A percentile compares a stretch with the other conserved stretches of the same genome.
These are phyloP conservation scores for Solanum acaule DNA, from an alignment of 257 asterid genomes.

Conservation along the genomic window DNA sequence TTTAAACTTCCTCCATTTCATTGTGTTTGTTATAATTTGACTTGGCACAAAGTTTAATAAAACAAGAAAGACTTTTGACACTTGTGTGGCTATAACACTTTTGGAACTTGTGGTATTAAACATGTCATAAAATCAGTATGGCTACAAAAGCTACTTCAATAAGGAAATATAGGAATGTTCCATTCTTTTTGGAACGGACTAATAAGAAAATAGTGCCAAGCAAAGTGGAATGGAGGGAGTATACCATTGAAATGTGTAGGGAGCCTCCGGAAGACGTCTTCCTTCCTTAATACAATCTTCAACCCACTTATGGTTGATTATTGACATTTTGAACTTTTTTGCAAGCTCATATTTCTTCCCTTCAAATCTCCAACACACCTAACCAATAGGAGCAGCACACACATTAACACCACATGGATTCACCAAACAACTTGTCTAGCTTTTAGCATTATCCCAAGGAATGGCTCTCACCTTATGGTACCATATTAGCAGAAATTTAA, in stretches of 20 bases:
- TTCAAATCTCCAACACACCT: constrained; percentile 39
- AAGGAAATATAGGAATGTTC: not conserved
- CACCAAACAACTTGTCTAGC: constrained; percentile 39
- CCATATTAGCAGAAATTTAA: not conserved
- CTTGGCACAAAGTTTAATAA: not conserved
- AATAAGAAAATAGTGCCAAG: not conserved
- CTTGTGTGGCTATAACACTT: not conserved
- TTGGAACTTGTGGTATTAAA: not conserved
- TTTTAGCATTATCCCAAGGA: not conserved
- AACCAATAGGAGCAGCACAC: constrained; percentile 45
- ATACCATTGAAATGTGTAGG: constrained; percentile 54
- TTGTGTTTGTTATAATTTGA: not conserved
- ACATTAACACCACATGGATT: constrained; percentile 27
- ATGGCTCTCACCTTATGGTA: not conserved
- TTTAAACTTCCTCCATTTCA: not conserved
- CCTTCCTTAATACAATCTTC: constrained; percentile 73
- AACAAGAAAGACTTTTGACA: not conserved
- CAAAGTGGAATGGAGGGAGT: not conserved
- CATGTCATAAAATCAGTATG: not conserved
- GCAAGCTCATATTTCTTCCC: constrained; percentile 20
- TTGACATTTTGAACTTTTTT: constrained; percentile 20
- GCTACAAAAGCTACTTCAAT: not conserved
- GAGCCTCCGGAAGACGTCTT: constrained; percentile 47
- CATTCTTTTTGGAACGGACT: not conserved
- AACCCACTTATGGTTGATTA: constrained; percentile 83